Conservation (phyloP, 2,329 filamentous ascomycete genomes). For the Sarocladiaceae sp. region DNA sequence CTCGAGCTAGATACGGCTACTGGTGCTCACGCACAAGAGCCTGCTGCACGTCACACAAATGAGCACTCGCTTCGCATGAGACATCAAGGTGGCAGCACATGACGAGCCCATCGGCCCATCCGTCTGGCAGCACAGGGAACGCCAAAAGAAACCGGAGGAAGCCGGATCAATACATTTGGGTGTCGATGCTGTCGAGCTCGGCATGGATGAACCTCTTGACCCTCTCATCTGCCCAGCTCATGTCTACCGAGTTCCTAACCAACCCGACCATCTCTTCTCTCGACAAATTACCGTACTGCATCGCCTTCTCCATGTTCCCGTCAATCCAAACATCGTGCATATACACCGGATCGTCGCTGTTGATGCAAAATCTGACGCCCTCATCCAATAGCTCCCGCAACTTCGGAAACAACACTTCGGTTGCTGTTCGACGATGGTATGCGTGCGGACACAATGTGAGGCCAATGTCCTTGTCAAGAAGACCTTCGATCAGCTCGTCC, state of each 20-base stretch:
- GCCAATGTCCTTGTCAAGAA: slow-evolving; percentile 50
- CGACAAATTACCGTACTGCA: slow-evolving; percentile 19
- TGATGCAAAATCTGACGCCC: slow-evolving; percentile 61
- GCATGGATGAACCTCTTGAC: slow-evolving; percentile 22
- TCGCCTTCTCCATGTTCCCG: slow-evolving; percentile 11
- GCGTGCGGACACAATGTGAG: slow-evolving; percentile 59
- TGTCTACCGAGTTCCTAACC: slow-evolving; percentile 34
- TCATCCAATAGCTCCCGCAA: slow-evolving; percentile 48
- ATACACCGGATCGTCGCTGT: slow-evolving; percentile 66
- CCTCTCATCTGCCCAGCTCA: slow-evolving; percentile 37
- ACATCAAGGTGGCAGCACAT: no score
- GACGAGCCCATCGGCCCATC: no score
- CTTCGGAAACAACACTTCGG: slow-evolving; percentile 42
- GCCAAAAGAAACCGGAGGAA: no score
- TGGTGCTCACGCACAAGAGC: not conserved
- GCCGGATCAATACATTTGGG: not conserved
- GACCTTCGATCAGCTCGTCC: slow-evolving; percentile 44
- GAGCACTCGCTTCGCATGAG: no score
- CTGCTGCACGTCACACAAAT: no score
- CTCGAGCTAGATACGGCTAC: not conserved
- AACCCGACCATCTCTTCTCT: slow-evolving; percentile 36
- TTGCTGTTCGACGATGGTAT: slow-evolving; percentile 16
- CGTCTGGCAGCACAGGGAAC: no score
- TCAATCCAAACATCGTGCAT: slow-evolving; percentile 31
- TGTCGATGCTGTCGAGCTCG: slow-evolving; percentile 5